Evolutionary conservation across 352 stramenopile genomes (phyloP), one percentile per base, ranked within the genome.

Genomic region (Phytophthora idaei): DNA sequence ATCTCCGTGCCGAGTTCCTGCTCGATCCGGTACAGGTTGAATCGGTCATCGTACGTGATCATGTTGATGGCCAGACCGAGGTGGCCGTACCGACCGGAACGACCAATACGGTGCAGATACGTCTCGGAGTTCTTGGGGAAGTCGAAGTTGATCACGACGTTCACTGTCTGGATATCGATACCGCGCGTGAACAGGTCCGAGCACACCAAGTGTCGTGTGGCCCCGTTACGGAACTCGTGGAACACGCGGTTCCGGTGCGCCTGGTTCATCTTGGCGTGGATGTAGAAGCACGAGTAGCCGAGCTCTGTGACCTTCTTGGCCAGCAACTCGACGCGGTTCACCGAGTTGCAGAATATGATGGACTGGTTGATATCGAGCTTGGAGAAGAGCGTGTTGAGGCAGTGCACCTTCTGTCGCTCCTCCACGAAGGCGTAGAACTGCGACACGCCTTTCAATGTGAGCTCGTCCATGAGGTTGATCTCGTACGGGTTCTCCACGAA

Each of bases 121-220:
- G 97, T 99, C 80, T 99, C 98, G 28, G 92, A 98, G 80, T 99
- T 99, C 80, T 99, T 99, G 11, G 98, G 98, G 76, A 99, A 99
- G 83, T 99, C 98, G 76, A 99, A 99, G 83, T 99, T 99, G 81
- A 99, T 99, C 37, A 99, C 98, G n/a, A 99, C 97, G 74, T 99
- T 99, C 21, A 99, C 98, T 53, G 95, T 98, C 82, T 99, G 97
- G 76, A 99, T 99, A 76, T 99, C 98, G 58, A 99, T 99, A 75
- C 98, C 98, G 56, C 98, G 93, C 52, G 97, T 99, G 76, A 99
- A 99, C 47, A 99, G 81, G 71, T 99, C 98, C 70, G 90, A 98
- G 65, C 93, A 99, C 46, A 99, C 98, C 32, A 99, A 83, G 76
- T 99, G 97, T 42, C 98, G 89, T 42, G 97, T 99, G 2, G 93